Conservation (phyloP, 2,329 filamentous ascomycete species). For the Penicillium sp. region DNA sequence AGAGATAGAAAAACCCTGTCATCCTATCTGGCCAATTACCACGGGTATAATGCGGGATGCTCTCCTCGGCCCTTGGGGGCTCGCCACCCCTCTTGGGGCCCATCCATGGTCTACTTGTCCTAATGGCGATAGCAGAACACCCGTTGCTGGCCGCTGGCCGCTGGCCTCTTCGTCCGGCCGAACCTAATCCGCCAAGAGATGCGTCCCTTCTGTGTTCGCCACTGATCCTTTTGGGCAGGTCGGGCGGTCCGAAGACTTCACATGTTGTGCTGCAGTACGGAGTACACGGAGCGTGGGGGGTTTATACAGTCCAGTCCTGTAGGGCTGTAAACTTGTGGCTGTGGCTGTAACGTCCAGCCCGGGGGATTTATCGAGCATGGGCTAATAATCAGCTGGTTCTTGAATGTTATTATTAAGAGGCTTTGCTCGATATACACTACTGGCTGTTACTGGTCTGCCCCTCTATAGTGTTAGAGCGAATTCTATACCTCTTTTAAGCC, state of each 20-base stretch:
- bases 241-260: neutral
- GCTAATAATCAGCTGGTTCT: neutral
- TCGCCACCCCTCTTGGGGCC: slow-evolving; percentile 3
- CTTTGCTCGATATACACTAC: neutral
- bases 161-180: slow-evolving; percentile 20
- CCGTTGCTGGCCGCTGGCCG: slow-evolving; percentile 9
- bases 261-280: neutral
- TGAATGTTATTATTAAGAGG: neutral
- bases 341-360: neutral
- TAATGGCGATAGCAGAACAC: neutral
- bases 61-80: neutral
- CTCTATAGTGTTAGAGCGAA: neutral
- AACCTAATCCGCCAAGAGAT: slow-evolving; percentile 9
- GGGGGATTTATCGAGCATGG: neutral
- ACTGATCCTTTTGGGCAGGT: slow-evolving; percentile 11
- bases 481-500: neutral
- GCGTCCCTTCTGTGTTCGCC: slow-evolving; percentile 5
- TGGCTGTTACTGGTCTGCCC: neutral
- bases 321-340: neutral
- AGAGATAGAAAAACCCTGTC: neutral
- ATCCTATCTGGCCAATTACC: neutral
- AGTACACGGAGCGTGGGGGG: neutral
- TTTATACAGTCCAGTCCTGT: no score
- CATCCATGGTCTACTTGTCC: slow-evolving; percentile 4
- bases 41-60: neutral